Conservation (phyloP, 495 filamentous ascomycete genomes). For the Neurospora africana region DNA sequence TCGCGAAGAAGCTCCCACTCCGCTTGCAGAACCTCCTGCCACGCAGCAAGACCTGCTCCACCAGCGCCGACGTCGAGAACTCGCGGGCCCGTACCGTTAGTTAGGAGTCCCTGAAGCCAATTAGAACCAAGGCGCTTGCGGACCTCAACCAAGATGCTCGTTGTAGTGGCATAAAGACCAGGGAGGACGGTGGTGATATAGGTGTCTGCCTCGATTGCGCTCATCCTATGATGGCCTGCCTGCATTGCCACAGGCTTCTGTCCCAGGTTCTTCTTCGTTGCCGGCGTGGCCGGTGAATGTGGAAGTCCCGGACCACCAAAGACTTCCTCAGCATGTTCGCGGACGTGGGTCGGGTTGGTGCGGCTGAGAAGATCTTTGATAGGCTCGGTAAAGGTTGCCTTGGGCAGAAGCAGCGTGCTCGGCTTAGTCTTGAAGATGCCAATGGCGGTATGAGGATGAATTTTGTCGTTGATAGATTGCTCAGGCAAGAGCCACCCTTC, state of each 20-base stretch:
- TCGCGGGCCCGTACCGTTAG: conserved; percentile 53
- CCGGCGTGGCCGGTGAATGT: conserved; percentile 45
- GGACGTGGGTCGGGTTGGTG: conserved; percentile 61
- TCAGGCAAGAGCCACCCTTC: background rate
- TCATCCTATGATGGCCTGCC: conserved; percentile 62
- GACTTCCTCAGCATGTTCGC: conserved; percentile 50
- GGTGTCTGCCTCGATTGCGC: conserved; percentile 76
- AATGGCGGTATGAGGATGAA: conserved; percentile 55
- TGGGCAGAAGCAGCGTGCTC: conserved; percentile 59
- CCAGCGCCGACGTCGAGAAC: conserved; percentile 79
- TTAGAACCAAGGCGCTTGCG: conserved; percentile 71
- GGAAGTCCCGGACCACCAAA: conserved; percentile 72
- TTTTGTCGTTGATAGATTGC: conserved; percentile 17
- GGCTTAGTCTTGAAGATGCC: conserved; percentile 59
- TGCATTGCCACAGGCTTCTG: conserved; percentile 62
- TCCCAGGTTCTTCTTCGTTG: conserved; percentile 29
- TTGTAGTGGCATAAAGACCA: conserved; percentile 61
- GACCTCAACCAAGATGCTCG: conserved; percentile 69
- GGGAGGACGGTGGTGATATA: conserved; percentile 73
- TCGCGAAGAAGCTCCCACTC: conserved; percentile 63
- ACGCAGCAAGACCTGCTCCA: conserved; percentile 75
- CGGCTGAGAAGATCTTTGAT: conserved; percentile 54
- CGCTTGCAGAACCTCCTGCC: conserved; percentile 69
- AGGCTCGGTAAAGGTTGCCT: conserved; percentile 52
- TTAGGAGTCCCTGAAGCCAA: conserved; percentile 64